Evolutionary conservation across 495 filamentous ascomycete species (phyloP).

Genomic region (Aspergillus bertholletiae): DNA sequence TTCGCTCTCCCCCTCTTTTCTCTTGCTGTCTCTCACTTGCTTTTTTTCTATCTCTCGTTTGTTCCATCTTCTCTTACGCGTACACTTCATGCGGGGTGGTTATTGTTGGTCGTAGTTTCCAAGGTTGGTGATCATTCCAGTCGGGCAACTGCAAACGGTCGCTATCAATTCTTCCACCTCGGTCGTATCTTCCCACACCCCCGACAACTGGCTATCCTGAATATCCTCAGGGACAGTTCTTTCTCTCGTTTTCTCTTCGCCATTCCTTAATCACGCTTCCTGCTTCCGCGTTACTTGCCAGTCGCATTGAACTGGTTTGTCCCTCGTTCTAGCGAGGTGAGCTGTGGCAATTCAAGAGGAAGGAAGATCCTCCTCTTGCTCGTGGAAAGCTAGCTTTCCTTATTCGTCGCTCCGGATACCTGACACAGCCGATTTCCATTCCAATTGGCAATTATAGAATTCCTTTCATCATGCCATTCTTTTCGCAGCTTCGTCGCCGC

Average conservation of each 20-base stretch:
- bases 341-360: not conserved
- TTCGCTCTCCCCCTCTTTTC: not conserved
- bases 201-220: not conserved
- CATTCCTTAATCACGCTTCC: not conserved
- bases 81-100: conserved; percentile 17
- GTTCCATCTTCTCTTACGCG: conserved; percentile 1
- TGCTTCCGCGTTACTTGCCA: no score
- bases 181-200: not conserved
- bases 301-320: not conserved
- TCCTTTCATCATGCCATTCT: conserved; percentile 53
- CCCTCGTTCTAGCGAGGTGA: conserved; percentile 2
- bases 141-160: conserved; percentile 38
- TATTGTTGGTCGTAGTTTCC: no score
- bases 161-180: conserved; percentile 18
- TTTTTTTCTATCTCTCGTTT: conserved; percentile 1
- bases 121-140: conserved; percentile 4
- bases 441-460: not conserved
- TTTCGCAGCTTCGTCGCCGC: conserved; percentile 73
- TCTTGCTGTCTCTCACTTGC: conserved; percentile 6
- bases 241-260: not conserved
- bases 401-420: not conserved
- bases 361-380: not conserved
- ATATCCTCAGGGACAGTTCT: not conserved
- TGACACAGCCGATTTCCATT: not conserved
- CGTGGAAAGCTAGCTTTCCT: conserved; percentile 1